Base-by-base conservation (phyloP, 495 filamentous ascomycete genomes). In the Stereocaulon alpinum region DNA sequence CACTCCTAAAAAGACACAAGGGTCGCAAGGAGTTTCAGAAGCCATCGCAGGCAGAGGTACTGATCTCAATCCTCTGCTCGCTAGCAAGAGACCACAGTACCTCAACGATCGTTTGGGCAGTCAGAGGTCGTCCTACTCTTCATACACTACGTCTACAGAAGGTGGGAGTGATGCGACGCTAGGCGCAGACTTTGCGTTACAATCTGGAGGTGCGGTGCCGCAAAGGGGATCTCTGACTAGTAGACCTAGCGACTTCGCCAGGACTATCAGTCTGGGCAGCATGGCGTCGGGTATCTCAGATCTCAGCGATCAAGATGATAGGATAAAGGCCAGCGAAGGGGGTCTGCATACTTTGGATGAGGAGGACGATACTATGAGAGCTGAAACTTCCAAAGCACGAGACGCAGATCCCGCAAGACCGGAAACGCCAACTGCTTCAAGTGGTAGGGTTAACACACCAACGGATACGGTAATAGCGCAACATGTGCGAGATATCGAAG, bases 271-370 rank as follows among this genome's bases (percentile, higher is more conserved):
- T 68, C 80, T 97, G 55, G 93, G 93, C 12, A 96, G 91, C 64
- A 90, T 96, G 76, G 89, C 88, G n/a, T 96, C 91, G 17, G 91
- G 88, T 2, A 81, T 95, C 24, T 91, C 91, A 22, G 86, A 85
- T 18, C 79, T 84, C 58, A 82, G 82, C 55, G 89, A 91, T 55
- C 79, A 77, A 56, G 75, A 73, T 49, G 67, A 67, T 58, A 67
- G 73, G 17, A 75, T 76, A 40, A 76, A 67, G 61, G 70, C 67
- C 40, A 61, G 68, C 24, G 78, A 83, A 72, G 69, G 80, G 59
- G 73, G 77, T 67, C 63, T 89, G 64, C 73, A 80, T 4, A 80
- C 83, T 4, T 68, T 88, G 22, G 72, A 82, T 29, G 84, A 88
- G 63, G 86, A 88, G 64, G 66, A 72, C 59, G 65, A 70, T 34